These are phyloP conservation scores for Globisporangium splendens DNA, from an alignment of 352 stramenopile genomes.

Conservation along the genomic window DNA sequence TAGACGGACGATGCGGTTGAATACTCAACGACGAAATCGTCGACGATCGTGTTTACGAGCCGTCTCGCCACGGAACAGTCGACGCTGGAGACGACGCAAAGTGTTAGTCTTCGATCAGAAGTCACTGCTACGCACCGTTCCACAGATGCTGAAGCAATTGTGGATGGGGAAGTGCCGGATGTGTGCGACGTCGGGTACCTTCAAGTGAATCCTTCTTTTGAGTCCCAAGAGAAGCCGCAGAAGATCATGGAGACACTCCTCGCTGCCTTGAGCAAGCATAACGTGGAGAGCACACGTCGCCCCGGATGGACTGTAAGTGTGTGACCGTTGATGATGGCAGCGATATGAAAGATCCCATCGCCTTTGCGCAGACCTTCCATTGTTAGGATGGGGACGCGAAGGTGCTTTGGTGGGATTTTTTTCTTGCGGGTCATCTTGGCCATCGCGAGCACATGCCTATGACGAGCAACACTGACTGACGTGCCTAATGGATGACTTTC, in stretches of 20 bases:
- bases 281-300: conserved; percentile 49
- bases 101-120: background rate
- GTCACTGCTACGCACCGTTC: background rate
- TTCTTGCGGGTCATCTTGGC: no score
- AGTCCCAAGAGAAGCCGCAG: conserved; percentile 43
- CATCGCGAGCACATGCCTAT: conserved; percentile 11
- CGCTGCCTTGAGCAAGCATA: conserved; percentile 32
- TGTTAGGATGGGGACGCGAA: background rate
- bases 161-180: conserved; percentile 50
- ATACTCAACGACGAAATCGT: no score
- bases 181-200: conserved; percentile 43
- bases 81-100: no score
- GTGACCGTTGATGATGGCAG: conserved; percentile 17
- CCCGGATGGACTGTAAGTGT: conserved; percentile 60
- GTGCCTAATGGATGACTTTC: background rate
- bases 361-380: background rate
- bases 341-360: background rate
- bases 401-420: no score
- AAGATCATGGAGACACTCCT: conserved; percentile 56
- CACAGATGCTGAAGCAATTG: conserved; percentile 15
- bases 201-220: conserved; percentile 72
- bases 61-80: no score
- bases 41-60: no score
- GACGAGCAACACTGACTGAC: conserved; percentile 14
- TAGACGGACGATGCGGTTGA: no score